Evolutionary conservation across 257 asterid genomes (phyloP).

Genomic region (Solanum pennellii): DNA sequence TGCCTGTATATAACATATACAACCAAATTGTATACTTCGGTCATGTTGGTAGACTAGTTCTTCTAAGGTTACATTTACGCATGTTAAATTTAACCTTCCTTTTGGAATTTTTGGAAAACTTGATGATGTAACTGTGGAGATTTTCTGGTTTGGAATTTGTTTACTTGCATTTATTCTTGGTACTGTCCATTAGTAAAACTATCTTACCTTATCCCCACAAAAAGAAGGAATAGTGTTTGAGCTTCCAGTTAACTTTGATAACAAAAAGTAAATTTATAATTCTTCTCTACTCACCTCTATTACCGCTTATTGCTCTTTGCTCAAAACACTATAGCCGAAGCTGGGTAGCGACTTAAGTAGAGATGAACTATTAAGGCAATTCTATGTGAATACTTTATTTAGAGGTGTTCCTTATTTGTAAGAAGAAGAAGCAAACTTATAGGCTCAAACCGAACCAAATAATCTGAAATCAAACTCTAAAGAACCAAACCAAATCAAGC

Average conservation of each 20-base stretch:
- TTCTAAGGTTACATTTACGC: not conserved
- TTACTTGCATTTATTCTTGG: not conserved
- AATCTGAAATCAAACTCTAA: not conserved
- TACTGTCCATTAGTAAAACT: not conserved
- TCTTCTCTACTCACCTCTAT: not conserved
- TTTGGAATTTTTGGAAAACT: not conserved
- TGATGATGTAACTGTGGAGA: not conserved
- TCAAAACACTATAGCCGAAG: not conserved
- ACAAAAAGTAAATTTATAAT: not conserved
- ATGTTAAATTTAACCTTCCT: not conserved
- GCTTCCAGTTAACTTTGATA: not conserved
- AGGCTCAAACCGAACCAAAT: not conserved
- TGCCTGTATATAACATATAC: not conserved
- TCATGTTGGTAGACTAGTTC: not conserved
- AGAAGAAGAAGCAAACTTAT: not conserved
- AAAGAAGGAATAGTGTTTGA: not conserved
- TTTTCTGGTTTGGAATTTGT: not conserved
- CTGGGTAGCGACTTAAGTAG: not conserved
- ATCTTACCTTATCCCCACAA: not conserved
- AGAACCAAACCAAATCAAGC: not conserved
- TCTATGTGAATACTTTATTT: not conserved
- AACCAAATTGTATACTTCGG: not conserved
- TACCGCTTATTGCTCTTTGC: not conserved
- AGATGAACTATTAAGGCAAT: not conserved
- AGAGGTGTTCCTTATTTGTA: not conserved